Percentiles rank a stretch among this genome's conserved stretches.
Evolutionary conservation across 2,329 filamentous ascomycete species (phyloP).

Genomic region (Colletotrichum tropicale): DNA sequence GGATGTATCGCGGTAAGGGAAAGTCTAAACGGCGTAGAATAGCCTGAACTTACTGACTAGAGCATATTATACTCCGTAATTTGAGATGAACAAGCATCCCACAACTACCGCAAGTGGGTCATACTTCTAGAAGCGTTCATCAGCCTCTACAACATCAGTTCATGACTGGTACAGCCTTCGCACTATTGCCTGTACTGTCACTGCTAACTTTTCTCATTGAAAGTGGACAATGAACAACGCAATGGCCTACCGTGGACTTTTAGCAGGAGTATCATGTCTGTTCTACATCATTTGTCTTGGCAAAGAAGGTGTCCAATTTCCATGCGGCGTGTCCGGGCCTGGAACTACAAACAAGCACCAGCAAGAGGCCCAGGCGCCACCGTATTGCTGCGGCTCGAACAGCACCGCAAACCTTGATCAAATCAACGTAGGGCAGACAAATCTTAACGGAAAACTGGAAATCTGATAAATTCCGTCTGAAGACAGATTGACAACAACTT

Average conservation of each 20-base stretch:
- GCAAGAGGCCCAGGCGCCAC: not conserved
- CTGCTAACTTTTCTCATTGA: not conserved
- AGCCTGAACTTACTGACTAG: not conserved
- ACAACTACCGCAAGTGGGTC: not conserved
- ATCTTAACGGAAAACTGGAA: not conserved
- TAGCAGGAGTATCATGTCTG: not conserved
- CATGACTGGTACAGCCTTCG: not conserved
- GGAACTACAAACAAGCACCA: not conserved
- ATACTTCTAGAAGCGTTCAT: not conserved
- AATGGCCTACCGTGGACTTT: not conserved
- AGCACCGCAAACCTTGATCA: not conserved
- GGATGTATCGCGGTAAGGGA: not conserved
- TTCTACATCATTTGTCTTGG: not conserved
- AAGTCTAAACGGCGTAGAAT: not conserved
- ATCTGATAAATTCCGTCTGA: not conserved
- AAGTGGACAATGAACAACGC: not conserved
- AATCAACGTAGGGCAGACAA: not conserved
- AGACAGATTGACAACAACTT: not conserved
- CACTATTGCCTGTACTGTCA: not conserved
- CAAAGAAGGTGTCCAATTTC: not conserved
- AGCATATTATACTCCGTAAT: not conserved
- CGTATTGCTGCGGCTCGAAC: not conserved
- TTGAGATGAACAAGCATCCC: not conserved
- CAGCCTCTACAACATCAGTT: not conserved
- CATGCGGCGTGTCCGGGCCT: not conserved